Evolutionary conservation across 441 rosid genomes (phyloP), one percentile per base, ranked within the genome.

Genomic region (Brassica balearica): DNA sequence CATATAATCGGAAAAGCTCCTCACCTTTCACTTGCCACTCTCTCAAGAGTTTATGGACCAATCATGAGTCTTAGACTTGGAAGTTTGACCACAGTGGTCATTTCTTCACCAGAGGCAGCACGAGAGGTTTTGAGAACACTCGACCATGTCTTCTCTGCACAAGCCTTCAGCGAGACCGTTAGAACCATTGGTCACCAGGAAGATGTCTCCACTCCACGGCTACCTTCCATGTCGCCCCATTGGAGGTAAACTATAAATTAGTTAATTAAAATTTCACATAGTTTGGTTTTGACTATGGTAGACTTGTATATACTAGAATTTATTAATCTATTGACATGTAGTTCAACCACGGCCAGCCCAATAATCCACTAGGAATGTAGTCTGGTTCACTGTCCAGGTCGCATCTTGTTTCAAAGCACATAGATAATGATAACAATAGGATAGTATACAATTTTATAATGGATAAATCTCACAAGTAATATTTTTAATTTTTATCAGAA

Each of bases 31-130:
- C 53, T 88, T 20, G 64, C 88, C 2, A n/a, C 67, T 6, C 77
- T 90, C 4, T 73, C 88, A 17, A 68, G 73, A 27, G 56, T 75
- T 36, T 85, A 88, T 14, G 94, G 94, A 48, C 82, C 78, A 27
- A 73, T 87, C 20, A 65, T 90, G 8, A 87, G 90, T 89, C 85
- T 90, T 15, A 75, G 79, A 68, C 72, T 86, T 8, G 92, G 94
- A 9, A 72, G 84, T 8, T 56, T 76, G 8, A 84, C 85, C 76
- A 84, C 88, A 17, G 78, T 88, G 89, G 88, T 75, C 4, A 73
- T 86, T 17, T 84, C 84, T 29, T 90, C 94, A 2, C 69, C 87
- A 23, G 80, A 77, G 63, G 87, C 90, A 7, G 86, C 89, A 2
- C 11, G 82, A 2, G 94, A 87, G 29, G 77, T 90, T 25, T 85